A percentile compares a stretch with the other conserved stretches of the same genome.
Conservation (phyloP, 1,284 basidiomycete genomes). For the Quambalaria eucalypti region DNA sequence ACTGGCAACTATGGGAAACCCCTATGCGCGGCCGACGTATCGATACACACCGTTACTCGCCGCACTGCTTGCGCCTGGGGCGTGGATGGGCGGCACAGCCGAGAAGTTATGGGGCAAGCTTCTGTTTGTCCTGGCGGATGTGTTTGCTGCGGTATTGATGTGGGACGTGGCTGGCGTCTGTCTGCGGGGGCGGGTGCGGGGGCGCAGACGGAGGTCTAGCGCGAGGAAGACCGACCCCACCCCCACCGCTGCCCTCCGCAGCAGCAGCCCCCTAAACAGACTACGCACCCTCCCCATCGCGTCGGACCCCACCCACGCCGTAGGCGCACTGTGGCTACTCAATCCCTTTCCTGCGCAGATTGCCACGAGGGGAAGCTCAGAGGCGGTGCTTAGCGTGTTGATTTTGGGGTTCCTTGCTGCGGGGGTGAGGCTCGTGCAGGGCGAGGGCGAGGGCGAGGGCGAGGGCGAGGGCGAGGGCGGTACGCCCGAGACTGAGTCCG, state of each 20-base stretch:
- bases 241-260: background rate
- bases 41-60: conserved; percentile 92
- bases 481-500: background rate
- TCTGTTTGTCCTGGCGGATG: conserved; percentile 75
- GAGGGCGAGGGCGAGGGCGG: background rate
- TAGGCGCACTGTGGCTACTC: conserved; percentile 61
- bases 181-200: too few species aligned
- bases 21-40: conserved; percentile 87
- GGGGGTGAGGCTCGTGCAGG: background rate
- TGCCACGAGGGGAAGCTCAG: conserved; percentile 88
- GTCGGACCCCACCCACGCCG: background rate
- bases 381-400: conserved; percentile 72
- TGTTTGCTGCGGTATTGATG: conserved; percentile 70
- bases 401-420: conserved; percentile 63
- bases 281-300: background rate
- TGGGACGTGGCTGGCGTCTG: conserved; percentile 58
- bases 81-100: background rate
- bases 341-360: conserved; percentile 94
- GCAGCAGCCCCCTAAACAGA: background rate
- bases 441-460: background rate
- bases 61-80: conserved; percentile 67
- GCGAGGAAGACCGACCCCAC: background rate
- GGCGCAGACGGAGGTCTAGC: conserved; percentile 7
- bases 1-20: conserved; percentile 54
- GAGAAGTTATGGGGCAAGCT: conserved; percentile 66